These are phyloP conservation scores for Camelina hispida DNA, from an alignment of 345 rosid species.

Conservation along the genomic window DNA sequence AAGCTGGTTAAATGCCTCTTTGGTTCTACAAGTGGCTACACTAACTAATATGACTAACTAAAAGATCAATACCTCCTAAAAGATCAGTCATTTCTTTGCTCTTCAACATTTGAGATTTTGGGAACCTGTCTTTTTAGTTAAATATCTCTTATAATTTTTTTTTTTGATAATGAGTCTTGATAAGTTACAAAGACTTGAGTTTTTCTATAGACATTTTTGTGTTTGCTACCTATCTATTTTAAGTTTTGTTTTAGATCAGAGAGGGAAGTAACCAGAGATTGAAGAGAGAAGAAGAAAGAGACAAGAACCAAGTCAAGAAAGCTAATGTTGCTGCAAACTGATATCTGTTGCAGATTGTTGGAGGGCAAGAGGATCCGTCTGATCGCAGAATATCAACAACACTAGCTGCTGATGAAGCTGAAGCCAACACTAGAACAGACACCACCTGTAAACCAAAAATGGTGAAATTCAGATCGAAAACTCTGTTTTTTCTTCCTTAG, in stretches of 20 bases:
- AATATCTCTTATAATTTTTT: not conserved
- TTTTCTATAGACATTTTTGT: slow-evolving; percentile 22
- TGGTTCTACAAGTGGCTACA: not conserved
- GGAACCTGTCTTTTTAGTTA: not conserved
- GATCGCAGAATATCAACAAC: slow-evolving; percentile 69
- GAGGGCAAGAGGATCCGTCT: slow-evolving; percentile 50
- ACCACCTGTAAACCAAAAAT: slow-evolving; percentile 53
- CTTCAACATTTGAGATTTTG: not conserved
- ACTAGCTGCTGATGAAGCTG: slow-evolving; percentile 83
- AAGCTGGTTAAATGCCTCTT: not conserved
- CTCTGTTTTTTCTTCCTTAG: not conserved
- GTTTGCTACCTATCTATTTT: slow-evolving; percentile 36
- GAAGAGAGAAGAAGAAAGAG: slow-evolving; percentile 78
- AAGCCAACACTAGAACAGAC: slow-evolving; percentile 74
- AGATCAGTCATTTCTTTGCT: not conserved
- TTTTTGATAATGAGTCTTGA: no score
- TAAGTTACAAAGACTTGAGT: slow-evolving; percentile 21
- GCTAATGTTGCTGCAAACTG: slow-evolving; percentile 89
- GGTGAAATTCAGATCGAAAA: not conserved
- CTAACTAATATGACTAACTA: not conserved
- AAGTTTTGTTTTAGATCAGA: slow-evolving; percentile 44
- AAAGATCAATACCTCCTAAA: not conserved
- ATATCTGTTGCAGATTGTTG: slow-evolving; percentile 68
- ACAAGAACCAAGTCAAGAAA: slow-evolving; percentile 79
- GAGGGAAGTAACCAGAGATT: slow-evolving; percentile 87